Conservation (phyloP, 176 grass and related monocot genomes). For the Dactylis glomerata region DNA sequence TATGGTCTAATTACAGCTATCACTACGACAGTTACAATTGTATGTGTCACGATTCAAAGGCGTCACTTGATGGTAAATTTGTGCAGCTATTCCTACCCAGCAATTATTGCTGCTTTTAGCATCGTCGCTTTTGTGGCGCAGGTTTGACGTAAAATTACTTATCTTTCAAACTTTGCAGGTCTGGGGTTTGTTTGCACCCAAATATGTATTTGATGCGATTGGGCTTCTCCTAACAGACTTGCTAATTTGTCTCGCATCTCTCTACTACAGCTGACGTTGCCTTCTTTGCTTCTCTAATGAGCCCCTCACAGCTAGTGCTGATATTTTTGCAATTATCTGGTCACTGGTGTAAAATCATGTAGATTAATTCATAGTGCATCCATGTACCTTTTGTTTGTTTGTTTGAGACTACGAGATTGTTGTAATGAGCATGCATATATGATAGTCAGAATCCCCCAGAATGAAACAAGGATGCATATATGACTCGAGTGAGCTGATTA, state of each 20-base stretch:
- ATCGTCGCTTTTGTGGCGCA: not conserved
- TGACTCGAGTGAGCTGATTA: not conserved
- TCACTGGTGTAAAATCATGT: not conserved
- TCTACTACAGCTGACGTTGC: conserved; percentile 51
- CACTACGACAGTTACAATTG: conserved; percentile 57
- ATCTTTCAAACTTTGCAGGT: conserved; percentile 61
- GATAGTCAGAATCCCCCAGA: not conserved
- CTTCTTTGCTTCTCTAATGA: not conserved
- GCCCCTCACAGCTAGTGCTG: no score
- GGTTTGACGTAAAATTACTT: not conserved
- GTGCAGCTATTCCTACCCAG: not conserved
- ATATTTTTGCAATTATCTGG: not conserved
- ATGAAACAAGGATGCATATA: not conserved
- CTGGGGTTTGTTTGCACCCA: conserved; percentile 99
- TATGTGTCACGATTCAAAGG: conserved; percentile 92
- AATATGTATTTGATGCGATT: conserved; percentile 87
- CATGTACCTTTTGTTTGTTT: not conserved
- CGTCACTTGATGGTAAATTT: conserved; percentile 86
- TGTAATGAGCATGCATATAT: not conserved
- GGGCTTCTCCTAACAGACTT: conserved; percentile 79
- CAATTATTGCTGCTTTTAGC: not conserved
- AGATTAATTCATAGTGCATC: not conserved
- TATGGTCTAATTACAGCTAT: conserved; percentile 86
- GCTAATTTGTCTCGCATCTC: conserved; percentile 56
- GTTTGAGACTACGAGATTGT: not conserved